phyloP scores from a whole-genome alignment of 2,329 filamentous ascomycete genomes.

The Ophiocordyceps camponoti-rufipedis region DNA sequence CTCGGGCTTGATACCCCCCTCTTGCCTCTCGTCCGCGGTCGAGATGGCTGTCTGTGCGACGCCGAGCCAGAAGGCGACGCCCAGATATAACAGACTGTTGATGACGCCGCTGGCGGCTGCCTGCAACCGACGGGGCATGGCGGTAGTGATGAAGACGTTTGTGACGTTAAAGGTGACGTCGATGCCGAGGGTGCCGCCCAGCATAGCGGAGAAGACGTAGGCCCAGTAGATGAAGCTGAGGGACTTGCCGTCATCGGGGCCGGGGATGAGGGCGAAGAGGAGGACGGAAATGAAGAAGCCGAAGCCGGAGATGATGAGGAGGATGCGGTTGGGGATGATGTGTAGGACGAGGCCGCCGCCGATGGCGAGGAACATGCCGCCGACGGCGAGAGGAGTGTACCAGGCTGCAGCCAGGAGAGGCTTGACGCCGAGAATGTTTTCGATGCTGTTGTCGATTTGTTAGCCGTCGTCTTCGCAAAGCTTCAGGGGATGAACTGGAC shows the following conservation, averaged over 20 bases:
- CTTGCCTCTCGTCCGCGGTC: constrained; percentile 17
- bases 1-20: constrained; percentile 17
- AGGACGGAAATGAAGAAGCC: constrained; percentile 40
- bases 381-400: constrained; percentile 48
- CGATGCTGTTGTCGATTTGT: constrained; percentile 24
- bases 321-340: constrained; percentile 39
- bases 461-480: not conserved
- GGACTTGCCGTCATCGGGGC: constrained; percentile 22
- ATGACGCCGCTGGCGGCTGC: constrained; percentile 55
- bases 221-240: constrained; percentile 41
- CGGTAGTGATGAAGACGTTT: constrained; percentile 63
- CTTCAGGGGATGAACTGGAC: constrained; percentile 6
- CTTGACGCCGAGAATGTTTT: constrained; percentile 36
- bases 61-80: constrained; percentile 53
- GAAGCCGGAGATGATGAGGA: constrained; percentile 42
- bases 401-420: constrained; percentile 49
- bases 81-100: constrained; percentile 52
- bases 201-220: constrained; percentile 53
- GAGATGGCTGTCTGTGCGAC: constrained; percentile 48
- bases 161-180: constrained; percentile 61
- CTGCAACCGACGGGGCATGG: constrained; percentile 46
- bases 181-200: constrained; percentile 51
- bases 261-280: constrained; percentile 46
- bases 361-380: constrained; percentile 46
- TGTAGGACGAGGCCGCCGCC: constrained; percentile 50